phyloP scores from a whole-genome alignment of 2,329 filamentous ascomycete genomes.

The Clarireedia sp. region DNA sequence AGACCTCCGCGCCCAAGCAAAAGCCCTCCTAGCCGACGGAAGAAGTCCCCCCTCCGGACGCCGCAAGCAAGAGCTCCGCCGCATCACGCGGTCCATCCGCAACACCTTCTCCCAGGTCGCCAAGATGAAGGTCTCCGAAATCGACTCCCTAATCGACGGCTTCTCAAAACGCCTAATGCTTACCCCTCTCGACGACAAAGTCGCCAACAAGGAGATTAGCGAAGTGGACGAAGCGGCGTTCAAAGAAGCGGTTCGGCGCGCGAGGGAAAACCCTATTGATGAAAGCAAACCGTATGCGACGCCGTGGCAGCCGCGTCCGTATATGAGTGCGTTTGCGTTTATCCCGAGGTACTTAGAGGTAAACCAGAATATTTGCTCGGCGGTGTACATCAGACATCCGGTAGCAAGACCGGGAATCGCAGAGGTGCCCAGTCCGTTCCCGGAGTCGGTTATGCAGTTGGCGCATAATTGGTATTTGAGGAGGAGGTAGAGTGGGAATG shows the following conservation, averaged over 20 bases:
- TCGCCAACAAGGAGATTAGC: not conserved
- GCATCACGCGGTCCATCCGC: constrained; percentile 4
- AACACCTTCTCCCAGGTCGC: not conserved
- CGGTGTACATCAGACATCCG: constrained; percentile 89
- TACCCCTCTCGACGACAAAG: constrained; percentile 16
- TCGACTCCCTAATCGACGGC: not conserved
- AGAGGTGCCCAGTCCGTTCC: constrained; percentile 81
- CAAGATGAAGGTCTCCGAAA: not conserved
- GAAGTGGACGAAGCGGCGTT: constrained; percentile 13
- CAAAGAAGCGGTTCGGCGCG: constrained; percentile 19
- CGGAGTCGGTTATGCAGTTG: constrained; percentile 60
- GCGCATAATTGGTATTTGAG: constrained; percentile 89
- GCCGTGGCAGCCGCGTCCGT: constrained; percentile 80
- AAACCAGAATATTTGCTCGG: constrained; percentile 93
- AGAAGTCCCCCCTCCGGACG: constrained; percentile 3
- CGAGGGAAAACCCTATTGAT: constrained; percentile 70
- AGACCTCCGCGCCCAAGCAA: not conserved
- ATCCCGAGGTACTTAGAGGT: constrained; percentile 94
- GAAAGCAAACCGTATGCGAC: constrained; percentile 75
- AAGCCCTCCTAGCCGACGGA: not conserved
- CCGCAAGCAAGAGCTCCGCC: constrained; percentile 11
- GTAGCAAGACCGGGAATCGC: constrained; percentile 74
- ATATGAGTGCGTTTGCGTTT: constrained; percentile 88
- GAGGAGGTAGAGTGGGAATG: constrained; percentile 25
- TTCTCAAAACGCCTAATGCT: not conserved